A percentile compares a stretch with the other conserved stretches of the same genome.
Evolutionary conservation across 2,329 filamentous ascomycete genomes (phyloP).

Genomic region (Pestalotiopsis sp.): DNA sequence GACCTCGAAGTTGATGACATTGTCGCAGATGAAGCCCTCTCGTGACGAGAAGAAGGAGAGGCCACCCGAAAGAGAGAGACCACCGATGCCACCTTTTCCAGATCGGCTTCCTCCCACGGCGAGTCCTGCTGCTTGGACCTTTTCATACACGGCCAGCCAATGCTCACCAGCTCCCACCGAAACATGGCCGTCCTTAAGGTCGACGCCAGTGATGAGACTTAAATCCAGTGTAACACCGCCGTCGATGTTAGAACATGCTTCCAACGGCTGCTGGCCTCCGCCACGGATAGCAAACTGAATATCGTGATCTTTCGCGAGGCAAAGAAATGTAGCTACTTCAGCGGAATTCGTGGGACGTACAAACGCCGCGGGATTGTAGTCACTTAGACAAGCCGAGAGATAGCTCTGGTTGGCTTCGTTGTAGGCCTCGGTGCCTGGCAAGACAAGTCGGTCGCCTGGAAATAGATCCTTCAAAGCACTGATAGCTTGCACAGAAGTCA

Average conservation of each 20-base stretch:
- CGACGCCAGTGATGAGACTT: not conserved
- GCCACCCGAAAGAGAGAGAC: not conserved
- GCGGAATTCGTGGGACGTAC: not conserved
- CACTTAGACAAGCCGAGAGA: not conserved
- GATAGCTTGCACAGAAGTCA: not conserved
- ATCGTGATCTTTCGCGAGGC: not conserved
- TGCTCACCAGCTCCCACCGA: not conserved
- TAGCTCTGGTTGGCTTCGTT: not conserved
- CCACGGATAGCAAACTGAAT: not conserved
- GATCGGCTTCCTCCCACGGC: not conserved
- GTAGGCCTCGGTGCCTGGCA: not conserved
- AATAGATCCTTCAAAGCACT: not conserved
- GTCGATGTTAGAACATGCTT: not conserved
- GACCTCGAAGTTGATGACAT: conserved; percentile 38
- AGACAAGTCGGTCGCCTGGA: not conserved
- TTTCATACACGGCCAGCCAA: not conserved
- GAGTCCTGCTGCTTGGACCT: not conserved
- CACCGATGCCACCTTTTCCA: not conserved
- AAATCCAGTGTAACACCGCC: not conserved
- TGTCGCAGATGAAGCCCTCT: not conserved
- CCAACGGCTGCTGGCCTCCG: not conserved
- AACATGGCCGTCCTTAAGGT: not conserved
- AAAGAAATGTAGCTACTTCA: not conserved
- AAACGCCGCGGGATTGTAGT: not conserved
- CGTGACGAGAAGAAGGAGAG: not conserved